Base-by-base conservation (phyloP, 768 basidiomycete genomes). In the Russula sp. region DNA sequence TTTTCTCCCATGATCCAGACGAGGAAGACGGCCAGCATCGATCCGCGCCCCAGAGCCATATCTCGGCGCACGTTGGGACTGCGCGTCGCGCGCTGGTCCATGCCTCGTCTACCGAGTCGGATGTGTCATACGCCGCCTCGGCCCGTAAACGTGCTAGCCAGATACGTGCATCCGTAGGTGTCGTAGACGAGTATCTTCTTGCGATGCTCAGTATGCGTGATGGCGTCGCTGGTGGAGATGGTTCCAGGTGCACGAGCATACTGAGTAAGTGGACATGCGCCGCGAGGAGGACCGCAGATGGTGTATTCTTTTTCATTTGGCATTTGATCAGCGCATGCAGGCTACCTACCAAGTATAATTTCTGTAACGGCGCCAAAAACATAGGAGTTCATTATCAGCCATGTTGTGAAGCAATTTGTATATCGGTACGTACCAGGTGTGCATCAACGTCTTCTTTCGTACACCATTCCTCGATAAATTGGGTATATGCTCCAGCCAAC, bases 1-100 rank as follows among this genome's bases (percentile, higher is more conserved):
- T n/a, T 26, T 40, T 58, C 46, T 48, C 61, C 63, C 64, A 60
- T 40, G n/a, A 40, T 1, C 24, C 10, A 6, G 60, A 32, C 3
- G 52, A 61, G 20, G 32, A 53, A 2, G 60, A 13, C 4, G 48
- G 48, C 24, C 24, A 38, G 7, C 68, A 50, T 66, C 46, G 38
- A 22, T 73, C 74, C 22, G 84, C 65, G 54, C 84, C 83, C 85
- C 84, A 85, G 51, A 78, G 70, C 85, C 86, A 86, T 44, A 86
- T 73, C 51, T 74, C 73, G 66, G 76, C 71, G 44, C 6, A 73
- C 77, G 16, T 73, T 71, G 63, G 73, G 74, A 53, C 65, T 24
- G 80, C 80, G 1, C 64, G 67, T 42, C 84, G 75, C 24, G 84
- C 84, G 65, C 80, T 77, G 30, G 64, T 68, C 81, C 83, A 85